Evolutionary conservation across 129 eudicot species (phyloP).

Genomic region (Daucus carota): DH1_v3.0 NC_030382.2:53081501-53082000

Average conservation of each 20-base stretch:
- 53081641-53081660: not conserved
- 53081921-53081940: not conserved
- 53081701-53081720: not conserved
- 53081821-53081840: not conserved
- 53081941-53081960: not conserved
- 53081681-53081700: not conserved
- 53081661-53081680: not conserved
- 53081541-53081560: not conserved
- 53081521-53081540: not conserved
- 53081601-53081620: not conserved
- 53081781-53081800: not conserved
- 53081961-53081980: not conserved
- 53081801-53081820: not conserved
- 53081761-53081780: not conserved
- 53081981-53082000: not conserved
- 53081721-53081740: not conserved
- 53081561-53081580: not conserved
- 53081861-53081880: not conserved
- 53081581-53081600: not conserved
- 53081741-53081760: not conserved
- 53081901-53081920: not conserved
- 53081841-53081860: not conserved
- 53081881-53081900: not conserved
- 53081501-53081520: constrained; percentile 90
- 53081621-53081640: not conserved